A percentile compares a stretch with the other conserved stretches of the same genome.
Evolutionary conservation across 345 rosid genomes (phyloP).

Genomic region (rapeseed (Brassica napus)): Da-Ae NC_063444.1:37911001-37911500

Average conservation of each 20-base stretch:
- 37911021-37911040: conserved; percentile 92
- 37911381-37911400: too few relatives aligned
- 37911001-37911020: conserved; percentile 77
- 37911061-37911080: conserved; percentile 57
- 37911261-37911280: conserved; percentile 8
- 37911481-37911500: too few relatives aligned
- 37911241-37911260: conserved; percentile 53
- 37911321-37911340: too few relatives aligned
- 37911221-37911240: conserved; percentile 58
- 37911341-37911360: too few relatives aligned
- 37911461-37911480: too few relatives aligned
- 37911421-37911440: too few relatives aligned
- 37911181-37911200: conserved; percentile 52
- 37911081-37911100: conserved; percentile 69
- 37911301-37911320: too few relatives aligned
- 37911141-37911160: conserved; percentile 74
- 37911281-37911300: neutral
- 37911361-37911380: too few relatives aligned
- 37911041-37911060: conserved; percentile 47
- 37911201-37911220: conserved; percentile 66
- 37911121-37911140: conserved; percentile 72
- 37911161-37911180: conserved; percentile 46
- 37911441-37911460: too few relatives aligned
- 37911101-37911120: conserved; percentile 62
- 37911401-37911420: too few relatives aligned